phyloP scores from a whole-genome alignment of 2,329 filamentous ascomycete species.

The Epicoccum nigrum region DNA sequence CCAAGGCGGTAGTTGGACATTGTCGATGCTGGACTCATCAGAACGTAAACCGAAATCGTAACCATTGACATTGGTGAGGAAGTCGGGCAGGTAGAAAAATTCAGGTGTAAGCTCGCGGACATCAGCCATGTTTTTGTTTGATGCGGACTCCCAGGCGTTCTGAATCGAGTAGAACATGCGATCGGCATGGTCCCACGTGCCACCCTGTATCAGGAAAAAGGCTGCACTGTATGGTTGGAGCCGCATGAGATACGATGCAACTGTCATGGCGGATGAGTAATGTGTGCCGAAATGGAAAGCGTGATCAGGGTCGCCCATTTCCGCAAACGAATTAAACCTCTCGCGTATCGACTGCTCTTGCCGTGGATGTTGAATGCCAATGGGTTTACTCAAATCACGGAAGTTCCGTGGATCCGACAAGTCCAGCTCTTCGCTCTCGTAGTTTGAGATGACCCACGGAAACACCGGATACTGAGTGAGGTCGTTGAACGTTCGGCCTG shows the following conservation, averaged over 20 bases:
- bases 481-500: constrained; percentile 95
- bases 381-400: constrained; percentile 90
- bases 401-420: constrained; percentile 83
- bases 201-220: constrained; percentile 92
- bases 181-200: constrained; percentile 94
- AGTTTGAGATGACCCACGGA: constrained; percentile 95
- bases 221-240: constrained; percentile 96
- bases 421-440: constrained; percentile 91
- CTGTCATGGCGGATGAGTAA: constrained; percentile 99
- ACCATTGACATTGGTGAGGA: constrained; percentile 88
- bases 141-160: constrained; percentile 89
- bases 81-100: constrained; percentile 96
- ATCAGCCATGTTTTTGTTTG: constrained; percentile 87
- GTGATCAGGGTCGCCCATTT: constrained; percentile 79
- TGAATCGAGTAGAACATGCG: constrained; percentile 92
- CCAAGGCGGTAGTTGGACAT: constrained; percentile 92
- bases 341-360: constrained; percentile 82
- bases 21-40: constrained; percentile 77
- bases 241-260: constrained; percentile 93
- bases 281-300: constrained; percentile 98
- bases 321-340: constrained; percentile 83
- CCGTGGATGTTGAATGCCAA: constrained; percentile 84
- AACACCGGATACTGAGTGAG: constrained; percentile 98
- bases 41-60: constrained; percentile 95
- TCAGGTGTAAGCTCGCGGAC: constrained; percentile 94